phyloP scores from a whole-genome alignment of 345 rosid species.

The Eucalyptus cloeziana region DNA sequence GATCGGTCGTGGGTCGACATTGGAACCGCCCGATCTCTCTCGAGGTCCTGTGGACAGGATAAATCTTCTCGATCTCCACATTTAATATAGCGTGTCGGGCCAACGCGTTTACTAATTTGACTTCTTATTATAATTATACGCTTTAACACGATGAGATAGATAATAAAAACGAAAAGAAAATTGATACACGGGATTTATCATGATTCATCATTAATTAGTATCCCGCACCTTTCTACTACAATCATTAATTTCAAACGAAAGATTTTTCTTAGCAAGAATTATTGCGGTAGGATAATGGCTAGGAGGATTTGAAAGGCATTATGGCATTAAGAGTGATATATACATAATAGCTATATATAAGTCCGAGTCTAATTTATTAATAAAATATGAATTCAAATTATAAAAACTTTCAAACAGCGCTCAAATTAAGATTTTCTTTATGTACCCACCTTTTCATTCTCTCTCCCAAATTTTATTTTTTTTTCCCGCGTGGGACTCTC shows the following conservation, averaged over 20 bases:
- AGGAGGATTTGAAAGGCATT: too few relatives aligned
- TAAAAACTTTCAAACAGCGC: rapidly evolving
- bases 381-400: too few relatives aligned
- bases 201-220: not conserved
- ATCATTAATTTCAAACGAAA: too few relatives aligned
- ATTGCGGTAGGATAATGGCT: too few relatives aligned
- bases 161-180: rapidly evolving
- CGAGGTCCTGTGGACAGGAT: not conserved
- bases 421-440: not conserved
- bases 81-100: not conserved
- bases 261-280: too few relatives aligned
- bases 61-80: not conserved
- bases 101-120: not conserved
- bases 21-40: not conserved
- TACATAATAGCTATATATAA: rapidly evolving
- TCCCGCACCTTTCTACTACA: rapidly evolving
- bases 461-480: not conserved
- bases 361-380: too few relatives aligned
- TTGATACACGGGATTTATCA: rapidly evolving
- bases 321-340: too few relatives aligned
- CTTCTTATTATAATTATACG: rapidly evolving
- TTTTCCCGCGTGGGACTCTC: not conserved
- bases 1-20: not conserved
- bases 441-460: not conserved
- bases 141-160: rapidly evolving